Conservation (phyloP, 768 basidiomycete species). For the Trametopsis cervina region DNA sequence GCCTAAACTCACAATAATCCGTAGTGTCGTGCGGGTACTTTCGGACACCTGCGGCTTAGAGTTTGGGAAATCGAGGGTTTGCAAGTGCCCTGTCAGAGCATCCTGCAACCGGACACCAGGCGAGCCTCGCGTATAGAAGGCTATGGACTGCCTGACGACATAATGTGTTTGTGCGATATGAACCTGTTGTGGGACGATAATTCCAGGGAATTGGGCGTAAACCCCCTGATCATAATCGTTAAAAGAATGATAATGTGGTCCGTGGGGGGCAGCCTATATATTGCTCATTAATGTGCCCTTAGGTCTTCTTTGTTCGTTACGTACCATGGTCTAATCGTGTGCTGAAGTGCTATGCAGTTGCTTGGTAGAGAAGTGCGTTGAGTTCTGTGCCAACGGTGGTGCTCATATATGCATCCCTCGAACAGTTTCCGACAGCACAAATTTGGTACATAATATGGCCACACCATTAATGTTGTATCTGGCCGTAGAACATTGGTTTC, state of each 20-base stretch:
- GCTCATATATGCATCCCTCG: neutral
- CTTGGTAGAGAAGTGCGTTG: no score
- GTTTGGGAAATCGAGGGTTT: neutral
- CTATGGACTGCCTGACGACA: neutral
- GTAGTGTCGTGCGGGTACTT: neutral
- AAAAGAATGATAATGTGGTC: neutral
- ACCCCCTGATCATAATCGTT: neutral
- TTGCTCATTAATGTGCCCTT: neutral
- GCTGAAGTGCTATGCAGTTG: no score
- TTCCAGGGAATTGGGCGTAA: neutral
- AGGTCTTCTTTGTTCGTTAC: neutral
- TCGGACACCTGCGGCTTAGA: neutral
- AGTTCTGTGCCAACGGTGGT: neutral
- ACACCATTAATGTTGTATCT: no score
- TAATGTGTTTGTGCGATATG: neutral
- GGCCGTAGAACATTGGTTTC: no score
- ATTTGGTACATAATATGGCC: no score
- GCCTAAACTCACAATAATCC: neutral
- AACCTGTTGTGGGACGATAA: constrained; percentile 2
- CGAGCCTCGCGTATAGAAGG: neutral
- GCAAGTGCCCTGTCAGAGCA: neutral
- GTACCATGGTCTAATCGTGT: no score
- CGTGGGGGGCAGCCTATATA: neutral
- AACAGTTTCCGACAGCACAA: neutral
- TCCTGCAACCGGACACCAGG: neutral